Percentiles rank a stretch among this genome's conserved stretches.
These are phyloP conservation scores for Tulasnella sp. DNA, from an alignment of 768 basidiomycete genomes.

Conservation along the genomic window DNA sequence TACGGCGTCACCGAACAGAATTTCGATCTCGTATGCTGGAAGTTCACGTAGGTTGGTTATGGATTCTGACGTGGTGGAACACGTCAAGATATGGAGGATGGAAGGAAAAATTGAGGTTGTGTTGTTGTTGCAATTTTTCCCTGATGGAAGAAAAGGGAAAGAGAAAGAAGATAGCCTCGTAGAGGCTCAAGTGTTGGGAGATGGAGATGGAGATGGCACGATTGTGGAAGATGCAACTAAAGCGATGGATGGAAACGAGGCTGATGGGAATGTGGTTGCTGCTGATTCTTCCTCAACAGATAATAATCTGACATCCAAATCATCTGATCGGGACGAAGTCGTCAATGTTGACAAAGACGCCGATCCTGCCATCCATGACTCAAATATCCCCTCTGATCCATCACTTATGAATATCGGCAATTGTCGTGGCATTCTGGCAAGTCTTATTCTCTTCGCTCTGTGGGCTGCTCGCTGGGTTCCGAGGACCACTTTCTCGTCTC, in stretches of 20 bases:
- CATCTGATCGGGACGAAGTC: background rate
- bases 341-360: background rate
- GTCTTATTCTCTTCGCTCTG: conserved; percentile 20
- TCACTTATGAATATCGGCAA: background rate
- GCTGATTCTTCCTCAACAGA: too few relatives aligned
- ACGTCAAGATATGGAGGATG: conserved; percentile 62
- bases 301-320: background rate
- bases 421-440: conserved; percentile 64
- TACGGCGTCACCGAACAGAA: conserved; percentile 23
- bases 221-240: background rate
- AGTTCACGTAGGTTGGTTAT: conserved; percentile 77
- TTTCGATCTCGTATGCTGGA: conserved; percentile 93
- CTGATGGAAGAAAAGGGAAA: background rate
- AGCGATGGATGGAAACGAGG: conserved; percentile 29
- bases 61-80: conserved; percentile 76
- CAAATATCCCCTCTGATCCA: background rate
- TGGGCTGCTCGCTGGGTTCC: background rate
- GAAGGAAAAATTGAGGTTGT: conserved; percentile 84
- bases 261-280: background rate
- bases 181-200: background rate
- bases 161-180: background rate
- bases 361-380: conserved; percentile 23
- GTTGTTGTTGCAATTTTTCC: background rate
- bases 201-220: background rate
- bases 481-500: too few relatives aligned